A percentile compares a stretch with the other conserved stretches of the same genome.
Conservation (phyloP, 495 filamentous ascomycete genomes). For the Penicillium tannophilum region DNA sequence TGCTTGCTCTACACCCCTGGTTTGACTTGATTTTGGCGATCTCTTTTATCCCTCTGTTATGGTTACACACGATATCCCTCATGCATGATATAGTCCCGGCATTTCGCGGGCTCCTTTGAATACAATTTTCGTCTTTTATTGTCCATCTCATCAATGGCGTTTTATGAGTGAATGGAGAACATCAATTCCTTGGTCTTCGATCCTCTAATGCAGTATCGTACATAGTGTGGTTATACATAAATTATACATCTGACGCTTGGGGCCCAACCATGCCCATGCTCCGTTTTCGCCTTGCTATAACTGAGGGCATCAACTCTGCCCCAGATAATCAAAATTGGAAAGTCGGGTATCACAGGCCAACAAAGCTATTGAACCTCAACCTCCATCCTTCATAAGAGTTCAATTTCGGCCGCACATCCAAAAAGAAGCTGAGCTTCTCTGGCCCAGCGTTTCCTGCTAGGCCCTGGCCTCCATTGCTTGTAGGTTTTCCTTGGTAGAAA, state of each 20-base stretch:
- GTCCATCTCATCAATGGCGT: slow-evolving; percentile 13
- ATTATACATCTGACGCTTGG: slow-evolving; percentile 36
- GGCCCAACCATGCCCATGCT: slow-evolving; percentile 27
- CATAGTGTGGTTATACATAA: slow-evolving; percentile 44
- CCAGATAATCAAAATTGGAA: background rate
- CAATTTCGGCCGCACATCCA: slow-evolving; percentile 94
- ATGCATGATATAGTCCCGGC: slow-evolving; percentile 19
- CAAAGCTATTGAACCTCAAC: slow-evolving; percentile 69
- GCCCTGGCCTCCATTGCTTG: slow-evolving; percentile 26
- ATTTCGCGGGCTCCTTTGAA: slow-evolving; percentile 19
- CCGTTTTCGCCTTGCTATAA: slow-evolving; percentile 34
- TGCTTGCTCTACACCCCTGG: slow-evolving; percentile 6
- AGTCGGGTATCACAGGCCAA: slow-evolving; percentile 51
- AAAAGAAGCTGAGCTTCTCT: slow-evolving; percentile 80
- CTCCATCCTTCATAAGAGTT: slow-evolving; percentile 87
- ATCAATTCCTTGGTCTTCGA: slow-evolving; percentile 21
- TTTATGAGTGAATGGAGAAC: slow-evolving; percentile 31
- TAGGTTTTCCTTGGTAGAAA: slow-evolving; percentile 81
- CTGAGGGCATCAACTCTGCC: background rate
- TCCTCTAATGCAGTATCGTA: slow-evolving; percentile 37
- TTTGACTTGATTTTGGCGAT: slow-evolving; percentile 6
- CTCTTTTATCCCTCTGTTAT: slow-evolving; percentile 17
- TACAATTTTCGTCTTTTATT: slow-evolving; percentile 17
- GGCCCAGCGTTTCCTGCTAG: slow-evolving; percentile 50
- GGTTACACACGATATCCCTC: slow-evolving; percentile 33